Percentiles rank a stretch among this genome's conserved stretches.
Evolutionary conservation across 225 moss, liverwort and hornwort genomes (phyloP).

Genomic region (Rhytidiadelphus loreus): DNA sequence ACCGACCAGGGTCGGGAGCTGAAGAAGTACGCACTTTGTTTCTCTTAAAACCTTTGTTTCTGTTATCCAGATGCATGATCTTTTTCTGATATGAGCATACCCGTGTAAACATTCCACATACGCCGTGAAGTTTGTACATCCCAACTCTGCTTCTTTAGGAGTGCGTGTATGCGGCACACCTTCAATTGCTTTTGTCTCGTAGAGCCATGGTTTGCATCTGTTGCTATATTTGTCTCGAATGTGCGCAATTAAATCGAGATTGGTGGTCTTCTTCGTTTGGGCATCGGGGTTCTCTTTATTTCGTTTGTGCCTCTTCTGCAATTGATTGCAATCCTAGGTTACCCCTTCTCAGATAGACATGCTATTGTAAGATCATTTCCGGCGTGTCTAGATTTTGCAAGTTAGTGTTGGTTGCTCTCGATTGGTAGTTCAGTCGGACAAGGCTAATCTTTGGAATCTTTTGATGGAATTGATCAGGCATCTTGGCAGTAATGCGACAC

Average conservation of each 20-base stretch:
- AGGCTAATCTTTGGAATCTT: background rate
- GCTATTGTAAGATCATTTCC: background rate
- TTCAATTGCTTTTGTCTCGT: background rate
- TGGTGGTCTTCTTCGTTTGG: background rate
- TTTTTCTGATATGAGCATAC: background rate
- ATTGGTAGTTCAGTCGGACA: background rate
- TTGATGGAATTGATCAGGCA: conserved; percentile 1
- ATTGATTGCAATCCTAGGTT: background rate
- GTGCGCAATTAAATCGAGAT: background rate
- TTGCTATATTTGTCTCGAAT: background rate
- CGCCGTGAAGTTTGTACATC: background rate
- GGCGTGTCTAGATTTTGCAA: background rate
- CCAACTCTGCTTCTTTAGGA: background rate
- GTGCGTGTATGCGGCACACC: background rate
- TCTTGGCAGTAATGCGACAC: background rate
- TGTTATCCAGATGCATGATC: background rate
- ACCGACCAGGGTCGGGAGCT: conserved; percentile 4
- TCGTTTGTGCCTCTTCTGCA: background rate
- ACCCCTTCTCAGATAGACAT: background rate
- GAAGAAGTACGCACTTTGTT: background rate
- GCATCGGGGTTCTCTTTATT: too few relatives aligned
- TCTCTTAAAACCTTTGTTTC: background rate
- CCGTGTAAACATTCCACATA: background rate
- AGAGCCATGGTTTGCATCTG: background rate
- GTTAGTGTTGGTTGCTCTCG: background rate